Base-by-base conservation (phyloP, 768 basidiomycete genomes). In the Porphyrellus cyaneotinctus region DNA sequence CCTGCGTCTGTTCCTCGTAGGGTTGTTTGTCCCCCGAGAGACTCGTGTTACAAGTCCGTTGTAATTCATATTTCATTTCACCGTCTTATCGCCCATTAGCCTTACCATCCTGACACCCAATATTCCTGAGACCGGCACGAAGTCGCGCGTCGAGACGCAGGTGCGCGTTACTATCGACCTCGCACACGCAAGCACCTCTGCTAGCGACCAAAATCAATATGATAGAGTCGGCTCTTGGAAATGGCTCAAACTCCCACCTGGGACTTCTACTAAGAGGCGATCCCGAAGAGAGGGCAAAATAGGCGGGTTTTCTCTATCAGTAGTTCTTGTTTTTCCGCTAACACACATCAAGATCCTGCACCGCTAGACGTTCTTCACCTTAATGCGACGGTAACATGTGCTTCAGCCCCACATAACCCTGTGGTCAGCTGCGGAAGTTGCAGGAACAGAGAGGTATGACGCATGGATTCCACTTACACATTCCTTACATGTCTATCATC, bases 141-240 rank as follows among this genome's bases (percentile, higher is more conserved):
- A 95, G 70, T 92, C 89, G 43, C 82, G 93, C 31, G 93, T 95
- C n/a, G 93, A 95, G 69, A 95, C 93, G 3, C 93, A 95, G 75
- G 85, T 95, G 44, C 84, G 92, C 64, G 81, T 95, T 36, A 82
- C 85, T 4, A 75, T 95, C 35, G 88, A 92, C 64, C 75, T 91
- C 44, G 87, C 87, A 6, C 82, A 87, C 60, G 75, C 83, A 22
- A 84, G 78, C 60, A 67, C 74, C 6, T 80, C 84, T 6, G 77
- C 80, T 2, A 75, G 76, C 9, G 81, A 88, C 57, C 79, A 80
- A 7, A 68, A 70, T 63, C 83, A 80, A 58, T 91, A 91, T 59
- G 85, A 89, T 60, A 81, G 83, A 35, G 81, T 95, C 15, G 92
- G 90, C n/a, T 87, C 84, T 6, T 95, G 91, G 90, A 89, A 87